phyloP scores from a whole-genome alignment of 208 protist species.

The Trypanosoma cruzi region DNA sequence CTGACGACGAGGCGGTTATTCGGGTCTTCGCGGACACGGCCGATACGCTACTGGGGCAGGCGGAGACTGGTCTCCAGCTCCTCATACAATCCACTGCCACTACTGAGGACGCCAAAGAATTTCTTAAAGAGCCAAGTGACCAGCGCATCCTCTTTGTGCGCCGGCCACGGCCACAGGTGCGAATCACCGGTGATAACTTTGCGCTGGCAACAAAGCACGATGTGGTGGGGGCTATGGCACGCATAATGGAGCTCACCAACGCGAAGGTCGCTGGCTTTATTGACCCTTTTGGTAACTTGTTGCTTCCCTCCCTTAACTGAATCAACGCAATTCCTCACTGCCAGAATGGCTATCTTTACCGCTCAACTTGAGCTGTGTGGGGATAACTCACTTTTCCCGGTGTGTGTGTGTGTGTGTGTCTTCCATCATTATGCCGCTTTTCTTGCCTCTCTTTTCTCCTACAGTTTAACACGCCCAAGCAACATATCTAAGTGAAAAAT shows the following conservation, averaged over 20 bases:
- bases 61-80: background rate
- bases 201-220: conserved; percentile 35
- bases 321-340: background rate
- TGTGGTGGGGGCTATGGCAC: conserved; percentile 36
- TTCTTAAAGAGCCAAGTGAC: background rate
- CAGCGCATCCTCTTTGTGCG: background rate
- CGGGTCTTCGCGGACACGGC: conserved; percentile 6
- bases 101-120: too few relatives aligned
- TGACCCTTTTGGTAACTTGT: conserved; percentile 47
- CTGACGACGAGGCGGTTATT: conserved; percentile 28
- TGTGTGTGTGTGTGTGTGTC: too few relatives aligned
- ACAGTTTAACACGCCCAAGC: conserved; percentile 2
- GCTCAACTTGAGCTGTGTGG: too few relatives aligned
- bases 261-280: conserved; percentile 35
- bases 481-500: conserved; percentile 7
- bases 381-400: too few relatives aligned
- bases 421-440: too few relatives aligned
- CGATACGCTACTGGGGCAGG: conserved; percentile 15
- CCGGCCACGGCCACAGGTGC: conserved; percentile 14
- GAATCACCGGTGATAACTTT: conserved; percentile 22
- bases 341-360: background rate
- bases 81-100: background rate
- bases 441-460: background rate
- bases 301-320: conserved; percentile 13
- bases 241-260: conserved; percentile 27